A percentile compares a stretch with the other conserved stretches of the same genome.
phyloP scores from a whole-genome alignment of 2,329 filamentous ascomycete genomes.

The Simplicillium aogashimaense region DNA sequence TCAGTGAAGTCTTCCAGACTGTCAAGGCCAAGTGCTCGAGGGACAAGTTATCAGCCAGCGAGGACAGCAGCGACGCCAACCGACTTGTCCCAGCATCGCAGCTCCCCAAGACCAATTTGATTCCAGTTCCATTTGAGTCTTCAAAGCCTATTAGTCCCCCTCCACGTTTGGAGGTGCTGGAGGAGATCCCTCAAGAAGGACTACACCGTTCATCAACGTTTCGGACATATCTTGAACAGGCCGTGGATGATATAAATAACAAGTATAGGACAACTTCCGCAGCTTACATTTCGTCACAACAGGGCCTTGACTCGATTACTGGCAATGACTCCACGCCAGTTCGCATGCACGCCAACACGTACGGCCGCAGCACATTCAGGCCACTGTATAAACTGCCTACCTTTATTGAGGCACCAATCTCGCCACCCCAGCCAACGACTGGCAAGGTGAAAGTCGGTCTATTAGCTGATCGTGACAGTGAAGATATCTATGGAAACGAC shows the following conservation, averaged over 20 bases:
- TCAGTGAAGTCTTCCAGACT: conserved; percentile 18
- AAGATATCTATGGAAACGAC: too few species aligned
- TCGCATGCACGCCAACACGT: not conserved
- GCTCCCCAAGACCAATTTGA: not conserved
- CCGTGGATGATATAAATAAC: conserved; percentile 17
- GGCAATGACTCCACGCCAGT: too few species aligned
- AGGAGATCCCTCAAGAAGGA: conserved; percentile 13
- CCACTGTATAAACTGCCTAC: conserved; percentile 8
- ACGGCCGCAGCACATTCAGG: conserved; percentile 6
- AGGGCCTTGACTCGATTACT: too few species aligned
- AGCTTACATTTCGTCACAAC: too few species aligned
- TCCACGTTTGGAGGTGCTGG: conserved; percentile 18
- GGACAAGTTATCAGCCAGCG: conserved; percentile 9
- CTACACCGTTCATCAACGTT: conserved; percentile 18
- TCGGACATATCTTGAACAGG: conserved; percentile 17
- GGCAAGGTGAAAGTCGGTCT: conserved; percentile 2
- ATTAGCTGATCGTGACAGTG: not conserved
- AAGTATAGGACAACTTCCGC: conserved; percentile 11
- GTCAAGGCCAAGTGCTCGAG: conserved; percentile 16
- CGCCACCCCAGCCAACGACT: not conserved
- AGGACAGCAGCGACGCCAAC: conserved; percentile 1
- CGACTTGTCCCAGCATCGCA: not conserved
- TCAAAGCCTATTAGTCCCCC: conserved; percentile 5
- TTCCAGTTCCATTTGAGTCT: not conserved
- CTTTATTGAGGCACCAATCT: not conserved